Evolutionary conservation across 1,284 basidiomycete genomes (phyloP).

Genomic region (Heterobasidion irregulare): DNA sequence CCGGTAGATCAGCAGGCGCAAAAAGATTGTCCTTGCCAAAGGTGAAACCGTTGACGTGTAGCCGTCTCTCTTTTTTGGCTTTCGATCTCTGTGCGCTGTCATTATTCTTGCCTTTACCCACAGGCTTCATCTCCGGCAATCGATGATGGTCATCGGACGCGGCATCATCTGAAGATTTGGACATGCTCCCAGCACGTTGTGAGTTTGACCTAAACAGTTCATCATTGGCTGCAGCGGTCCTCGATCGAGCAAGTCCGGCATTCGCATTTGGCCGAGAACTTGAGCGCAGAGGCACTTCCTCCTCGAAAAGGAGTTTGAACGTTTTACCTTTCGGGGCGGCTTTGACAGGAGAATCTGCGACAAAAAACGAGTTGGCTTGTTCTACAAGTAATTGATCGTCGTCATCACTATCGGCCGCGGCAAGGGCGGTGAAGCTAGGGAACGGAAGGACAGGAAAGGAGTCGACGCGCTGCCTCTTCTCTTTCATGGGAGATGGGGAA

Average conservation of each 20-base stretch:
- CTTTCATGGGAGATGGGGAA: conserved; percentile 70
- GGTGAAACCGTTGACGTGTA: conserved; percentile 16
- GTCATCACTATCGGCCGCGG: conserved; percentile 20
- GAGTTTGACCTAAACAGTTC: conserved; percentile 14
- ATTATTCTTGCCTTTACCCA: conserved; percentile 5
- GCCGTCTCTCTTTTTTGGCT: conserved; percentile 13
- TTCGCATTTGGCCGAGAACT: conserved; percentile 13
- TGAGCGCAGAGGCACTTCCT: conserved; percentile 22
- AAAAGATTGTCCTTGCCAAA: conserved; percentile 22
- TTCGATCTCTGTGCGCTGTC: conserved; percentile 8
- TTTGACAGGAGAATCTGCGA: conserved; percentile 67
- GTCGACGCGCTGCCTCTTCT: conserved; percentile 50
- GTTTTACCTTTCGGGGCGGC: conserved; percentile 40
- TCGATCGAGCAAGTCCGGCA: conserved; percentile 10
- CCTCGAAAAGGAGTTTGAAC: conserved; percentile 64
- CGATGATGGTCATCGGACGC: conserved; percentile 14
- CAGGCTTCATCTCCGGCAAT: conserved; percentile 13
- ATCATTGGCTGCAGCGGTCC: conserved; percentile 9
- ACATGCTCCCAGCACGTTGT: conserved; percentile 18
- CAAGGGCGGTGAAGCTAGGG: conserved; percentile 12
- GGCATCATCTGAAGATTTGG: conserved; percentile 20
- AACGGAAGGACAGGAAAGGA: conserved; percentile 24
- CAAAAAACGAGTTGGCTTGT: conserved; percentile 37
- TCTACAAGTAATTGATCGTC: conserved; percentile 22
- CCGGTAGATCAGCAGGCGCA: conserved; percentile 14